A percentile compares a stretch with the other conserved stretches of the same genome.
phyloP scores from a whole-genome alignment of 306 rosid species.

The Fagus crenata region DNA sequence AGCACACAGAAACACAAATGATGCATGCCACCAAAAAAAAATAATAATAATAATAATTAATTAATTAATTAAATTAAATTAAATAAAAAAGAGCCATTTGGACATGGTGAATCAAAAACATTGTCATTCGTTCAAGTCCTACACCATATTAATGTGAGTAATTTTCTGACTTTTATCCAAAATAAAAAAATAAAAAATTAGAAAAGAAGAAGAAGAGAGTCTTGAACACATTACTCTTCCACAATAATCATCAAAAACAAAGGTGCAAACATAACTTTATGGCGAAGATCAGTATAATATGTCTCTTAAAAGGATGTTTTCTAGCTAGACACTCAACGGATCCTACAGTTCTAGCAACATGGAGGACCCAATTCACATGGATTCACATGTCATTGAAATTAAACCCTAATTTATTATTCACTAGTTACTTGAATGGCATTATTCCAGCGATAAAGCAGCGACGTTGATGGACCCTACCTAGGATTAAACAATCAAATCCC shows the following conservation, averaged over 20 bases:
- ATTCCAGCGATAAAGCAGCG: slow-evolving; percentile 41
- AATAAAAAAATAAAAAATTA: too few species aligned
- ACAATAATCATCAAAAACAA: not conserved
- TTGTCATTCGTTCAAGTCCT: too few species aligned
- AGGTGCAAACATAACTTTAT: slow-evolving; percentile 1
- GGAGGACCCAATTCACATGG: slow-evolving; percentile 73
- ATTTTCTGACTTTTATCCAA: too few species aligned
- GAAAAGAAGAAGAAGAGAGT: too few species aligned
- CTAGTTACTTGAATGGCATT: slow-evolving; percentile 23
- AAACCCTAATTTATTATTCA: slow-evolving; percentile 37
- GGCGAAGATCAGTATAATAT: slow-evolving; percentile 1
- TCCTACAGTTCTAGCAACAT: slow-evolving; percentile 31
- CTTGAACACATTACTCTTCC: too few species aligned
- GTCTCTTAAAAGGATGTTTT: slow-evolving; percentile 24
- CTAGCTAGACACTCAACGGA: slow-evolving; percentile 29
- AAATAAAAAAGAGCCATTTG: too few species aligned
- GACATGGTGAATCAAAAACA: too few species aligned
- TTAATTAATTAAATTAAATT: too few species aligned
- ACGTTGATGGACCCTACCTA: slow-evolving; percentile 43
- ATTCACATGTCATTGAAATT: slow-evolving; percentile 54
- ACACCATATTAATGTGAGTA: too few species aligned
- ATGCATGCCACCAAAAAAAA: too few species aligned
- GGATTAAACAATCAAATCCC: slow-evolving; percentile 30
- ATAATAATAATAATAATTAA: too few species aligned
- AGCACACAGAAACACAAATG: too few species aligned